A percentile compares a stretch with the other conserved stretches of the same genome.
These are phyloP conservation scores for Pachysandra terminalis DNA, from an alignment of 164 flowering plant genomes.

Conservation along the genomic window DNA sequence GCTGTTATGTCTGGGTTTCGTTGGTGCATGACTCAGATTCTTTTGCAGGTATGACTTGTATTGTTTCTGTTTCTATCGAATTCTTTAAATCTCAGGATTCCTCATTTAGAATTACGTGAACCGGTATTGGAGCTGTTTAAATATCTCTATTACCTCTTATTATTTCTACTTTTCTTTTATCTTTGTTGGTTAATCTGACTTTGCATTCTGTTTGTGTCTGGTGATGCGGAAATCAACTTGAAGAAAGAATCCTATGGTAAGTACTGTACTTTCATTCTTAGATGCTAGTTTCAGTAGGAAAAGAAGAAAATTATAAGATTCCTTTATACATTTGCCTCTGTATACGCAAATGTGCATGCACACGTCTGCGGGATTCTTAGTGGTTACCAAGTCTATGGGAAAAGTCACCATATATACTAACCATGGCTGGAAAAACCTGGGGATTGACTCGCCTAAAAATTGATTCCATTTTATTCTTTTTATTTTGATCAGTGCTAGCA, in stretches of 20 bases:
- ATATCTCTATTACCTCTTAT: background rate
- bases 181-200: slow-evolving; percentile 21
- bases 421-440: too few species aligned
- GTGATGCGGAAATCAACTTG: slow-evolving; percentile 25
- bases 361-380: background rate
- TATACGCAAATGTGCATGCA: background rate
- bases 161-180: background rate
- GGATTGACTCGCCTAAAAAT: too few species aligned
- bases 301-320: background rate
- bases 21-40: slow-evolving; percentile 99
- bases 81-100: slow-evolving; percentile 1
- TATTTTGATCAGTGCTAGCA: too few species aligned
- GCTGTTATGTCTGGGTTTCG: slow-evolving; percentile 99
- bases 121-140: background rate
- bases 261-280: slow-evolving; percentile 21
- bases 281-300: background rate
- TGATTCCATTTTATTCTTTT: too few species aligned
- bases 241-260: slow-evolving; percentile 96
- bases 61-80: slow-evolving; percentile 4
- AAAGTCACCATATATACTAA: background rate
- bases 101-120: background rate
- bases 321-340: too few species aligned
- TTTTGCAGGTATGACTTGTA: slow-evolving; percentile 71
- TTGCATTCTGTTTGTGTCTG: slow-evolving; percentile 28
- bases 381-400: too few species aligned